Base-by-base conservation (phyloP, 495 filamentous ascomycete species). In the Aspergillus leporis region DNA sequence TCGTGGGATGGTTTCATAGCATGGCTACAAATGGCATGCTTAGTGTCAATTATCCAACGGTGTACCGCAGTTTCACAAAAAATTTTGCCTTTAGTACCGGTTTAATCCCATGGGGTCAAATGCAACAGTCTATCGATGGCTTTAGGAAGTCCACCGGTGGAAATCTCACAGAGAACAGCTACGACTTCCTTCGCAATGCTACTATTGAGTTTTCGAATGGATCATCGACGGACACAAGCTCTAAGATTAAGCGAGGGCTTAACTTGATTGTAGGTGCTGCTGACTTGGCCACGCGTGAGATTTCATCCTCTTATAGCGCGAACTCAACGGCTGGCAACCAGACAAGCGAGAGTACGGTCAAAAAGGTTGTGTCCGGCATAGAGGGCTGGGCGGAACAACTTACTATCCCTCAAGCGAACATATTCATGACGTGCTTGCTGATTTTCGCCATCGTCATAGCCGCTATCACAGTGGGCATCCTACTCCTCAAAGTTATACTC, bases 21-120 rank as follows among this genome's bases (percentile, higher is more conserved):
- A 86, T 98, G 73, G 93, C 94, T 19, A 88, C 92, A 78, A 97
- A 93, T 69, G 94, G 94, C 54, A 97, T 98, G 94, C 73, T 97
- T 69, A 93, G 89, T 61, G 92, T 92, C 63, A 83, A 87, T 63
- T 92, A 96, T 66, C 94, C 94, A 5, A 71, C 83, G 28, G 85
- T 98, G 25, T 98, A 98, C 73, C 81, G 85, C 57, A 92, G 86
- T 67, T 98, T 96, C 70, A 72, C 90, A 41, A 88, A 88, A 74
- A 98, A 98, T 71, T 98, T 98, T 73, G 92, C 81, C 40, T 98
- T 97, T 79, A 92, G 90, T 60, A 88, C 87, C 25, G 93, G 93
- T 22, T 69, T 97, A 59, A 81, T 98, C 49, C 83, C 88, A 4
- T 97, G 93, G 92, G 83, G 78, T 40, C 69, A 77, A 48, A 85